These are phyloP conservation scores for Lentinula boryana DNA, from an alignment of 768 basidiomycete genomes.

Conservation along the genomic window DNA sequence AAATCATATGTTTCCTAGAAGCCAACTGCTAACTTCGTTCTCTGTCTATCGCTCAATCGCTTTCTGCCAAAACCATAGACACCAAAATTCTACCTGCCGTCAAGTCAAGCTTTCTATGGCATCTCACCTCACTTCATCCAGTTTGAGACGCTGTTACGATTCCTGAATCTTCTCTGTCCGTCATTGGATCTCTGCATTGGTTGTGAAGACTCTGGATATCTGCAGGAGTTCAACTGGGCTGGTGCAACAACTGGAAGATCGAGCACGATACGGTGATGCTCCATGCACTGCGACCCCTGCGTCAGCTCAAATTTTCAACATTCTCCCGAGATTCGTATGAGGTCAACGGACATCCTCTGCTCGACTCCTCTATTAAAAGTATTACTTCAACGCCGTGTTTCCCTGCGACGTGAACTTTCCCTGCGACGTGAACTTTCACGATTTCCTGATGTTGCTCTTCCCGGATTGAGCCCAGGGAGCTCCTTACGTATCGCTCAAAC, in stretches of 20 bases:
- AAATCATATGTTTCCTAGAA: slow-evolving; percentile 16
- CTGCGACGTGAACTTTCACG: not conserved
- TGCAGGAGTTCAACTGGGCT: slow-evolving; percentile 17
- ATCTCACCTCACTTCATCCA: slow-evolving; percentile 21
- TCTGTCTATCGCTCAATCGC: slow-evolving; percentile 12
- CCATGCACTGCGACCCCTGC: slow-evolving; percentile 16
- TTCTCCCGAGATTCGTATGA: slow-evolving; percentile 25
- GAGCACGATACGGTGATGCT: slow-evolving; percentile 16
- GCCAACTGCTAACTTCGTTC: slow-evolving; percentile 20
- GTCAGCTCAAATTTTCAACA: slow-evolving; percentile 15
- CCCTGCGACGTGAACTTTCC: too few relatives aligned
- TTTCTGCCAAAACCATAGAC: slow-evolving; percentile 13
- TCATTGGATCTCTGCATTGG: slow-evolving; percentile 14
- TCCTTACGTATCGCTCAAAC: too few relatives aligned
- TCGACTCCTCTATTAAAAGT: slow-evolving; percentile 14
- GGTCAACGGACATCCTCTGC: slow-evolving; percentile 16
- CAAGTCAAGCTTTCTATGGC: slow-evolving; percentile 8
- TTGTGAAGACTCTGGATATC: slow-evolving; percentile 22
- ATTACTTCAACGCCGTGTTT: slow-evolving; percentile 19
- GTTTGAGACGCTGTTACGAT: slow-evolving; percentile 14
- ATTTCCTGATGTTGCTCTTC: not conserved
- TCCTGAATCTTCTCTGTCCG: slow-evolving; percentile 13
- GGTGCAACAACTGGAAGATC: slow-evolving; percentile 20
- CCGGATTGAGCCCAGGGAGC: too few relatives aligned
- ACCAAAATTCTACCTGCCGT: slow-evolving; percentile 13